phyloP scores from a whole-genome alignment of 1,139 yeast species.

The Blastobotrys illinoisensis region DNA sequence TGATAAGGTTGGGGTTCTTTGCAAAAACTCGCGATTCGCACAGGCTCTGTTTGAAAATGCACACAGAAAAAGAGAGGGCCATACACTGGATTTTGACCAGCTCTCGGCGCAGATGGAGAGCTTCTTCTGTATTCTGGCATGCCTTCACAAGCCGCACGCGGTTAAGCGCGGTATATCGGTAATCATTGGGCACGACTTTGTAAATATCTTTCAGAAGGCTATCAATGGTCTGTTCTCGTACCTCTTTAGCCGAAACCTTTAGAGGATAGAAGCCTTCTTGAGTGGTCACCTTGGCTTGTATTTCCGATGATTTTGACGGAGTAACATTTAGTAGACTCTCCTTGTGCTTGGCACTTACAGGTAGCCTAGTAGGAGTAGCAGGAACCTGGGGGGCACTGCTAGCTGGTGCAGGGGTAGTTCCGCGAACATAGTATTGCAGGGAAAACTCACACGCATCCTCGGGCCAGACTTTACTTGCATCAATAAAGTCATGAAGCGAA shows the following conservation, averaged over 20 bases:
- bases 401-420: background rate
- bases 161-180: constrained; percentile 59
- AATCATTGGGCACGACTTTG: constrained; percentile 53
- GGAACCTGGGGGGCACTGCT: constrained; percentile 3
- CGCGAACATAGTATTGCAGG: constrained; percentile 27
- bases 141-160: constrained; percentile 67
- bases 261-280: constrained; percentile 27
- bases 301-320: background rate
- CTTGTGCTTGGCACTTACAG: background rate
- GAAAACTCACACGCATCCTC: constrained; percentile 25
- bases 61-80: constrained; percentile 60
- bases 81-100: constrained; percentile 60
- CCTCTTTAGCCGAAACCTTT: constrained; percentile 25
- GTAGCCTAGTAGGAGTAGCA: constrained; percentile 5
- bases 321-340: background rate
- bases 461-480: constrained; percentile 21
- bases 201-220: constrained; percentile 61
- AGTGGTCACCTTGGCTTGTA: background rate
- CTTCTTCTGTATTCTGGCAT: constrained; percentile 53
- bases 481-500: constrained; percentile 24
- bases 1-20: constrained; percentile 68
- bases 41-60: constrained; percentile 41
- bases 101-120: constrained; percentile 50
- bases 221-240: constrained; percentile 36
- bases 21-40: constrained; percentile 65